Evolutionary conservation across 306 rosid species (phyloP), one percentile per base, ranked within the genome.

Genomic region (Dryas alaskensis): DNA sequence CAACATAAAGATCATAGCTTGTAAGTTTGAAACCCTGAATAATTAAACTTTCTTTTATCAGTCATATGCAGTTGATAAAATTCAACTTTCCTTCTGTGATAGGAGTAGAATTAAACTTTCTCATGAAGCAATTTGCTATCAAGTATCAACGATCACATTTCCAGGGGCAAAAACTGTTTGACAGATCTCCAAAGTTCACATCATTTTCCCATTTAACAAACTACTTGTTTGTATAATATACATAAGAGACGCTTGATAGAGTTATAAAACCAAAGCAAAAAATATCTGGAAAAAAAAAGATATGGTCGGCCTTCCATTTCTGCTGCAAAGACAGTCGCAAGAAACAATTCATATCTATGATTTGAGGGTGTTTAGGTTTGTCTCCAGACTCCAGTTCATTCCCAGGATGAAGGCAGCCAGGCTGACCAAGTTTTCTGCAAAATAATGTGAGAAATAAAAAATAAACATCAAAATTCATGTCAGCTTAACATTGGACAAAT

Each of bases 341-440:
- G 0, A 9, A 52, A 52, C 31, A 9, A 39, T 51, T n/a, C 61
- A n/a, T 9, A 42, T 25, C 22, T 44, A 25, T 50, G 5, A 9
- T 39, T 3, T 61, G 46, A 6, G 42, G 64, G 43, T 47, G 43
- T 69, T 52, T 46, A 45, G 45, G 53, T 52, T 43, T 14, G 16
- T 62, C 55, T 42, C 10, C 44, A 25, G 50, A 8, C 55, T 52
- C 10, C 44, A 25, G 50, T 14, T 52, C 71, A 49, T 52, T 46
- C 44, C 44, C 47, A 46, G 51, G 45, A 64, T 64, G 54, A 42
- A 43, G 25, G 25, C 7, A 12, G 27, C 14, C 37, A 31, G 14
- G 53, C 12, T 6, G 42, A 19, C 74, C 74, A 45, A 17, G 53
- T 19, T 45, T 0, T 72, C 76, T 58, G 76, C 67, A 72, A 45